phyloP scores from a whole-genome alignment of 352 stramenopile species.

The Phytophthora capsici region DNA sequence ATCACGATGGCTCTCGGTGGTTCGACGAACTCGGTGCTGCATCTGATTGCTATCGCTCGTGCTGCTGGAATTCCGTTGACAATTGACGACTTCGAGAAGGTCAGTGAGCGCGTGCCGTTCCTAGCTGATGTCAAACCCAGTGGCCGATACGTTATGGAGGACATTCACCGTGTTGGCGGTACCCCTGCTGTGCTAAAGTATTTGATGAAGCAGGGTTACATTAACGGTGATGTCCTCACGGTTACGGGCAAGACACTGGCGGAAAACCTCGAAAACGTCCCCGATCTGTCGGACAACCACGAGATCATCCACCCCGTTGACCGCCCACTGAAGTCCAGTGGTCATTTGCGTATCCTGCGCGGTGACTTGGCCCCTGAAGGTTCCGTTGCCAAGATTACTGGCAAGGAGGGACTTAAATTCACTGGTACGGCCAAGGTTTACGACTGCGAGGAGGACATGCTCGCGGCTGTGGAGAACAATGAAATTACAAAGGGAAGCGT shows the following conservation, averaged over 20 bases:
- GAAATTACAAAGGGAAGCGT: slow-evolving; percentile 97
- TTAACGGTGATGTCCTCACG: slow-evolving; percentile 97
- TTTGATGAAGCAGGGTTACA: slow-evolving; percentile 95
- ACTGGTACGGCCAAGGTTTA: slow-evolving; percentile 91
- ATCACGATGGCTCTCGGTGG: slow-evolving; percentile 98
- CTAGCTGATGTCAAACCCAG: slow-evolving; percentile 98
- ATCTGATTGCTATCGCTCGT: slow-evolving; percentile 98
- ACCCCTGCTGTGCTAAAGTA: slow-evolving; percentile 98
- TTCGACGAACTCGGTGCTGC: slow-evolving; percentile 98
- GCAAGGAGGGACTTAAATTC: slow-evolving; percentile 91
- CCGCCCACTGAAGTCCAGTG: slow-evolving; percentile 91
- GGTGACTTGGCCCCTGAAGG: slow-evolving; percentile 97
- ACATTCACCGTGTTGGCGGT: slow-evolving; percentile 97
- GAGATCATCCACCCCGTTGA: slow-evolving; percentile 96
- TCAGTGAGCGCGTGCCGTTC: slow-evolving; percentile 95
- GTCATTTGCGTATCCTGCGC: slow-evolving; percentile 97
- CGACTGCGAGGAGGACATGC: slow-evolving; percentile 98
- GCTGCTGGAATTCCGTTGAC: slow-evolving; percentile 92
- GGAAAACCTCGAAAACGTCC: slow-evolving; percentile 95
- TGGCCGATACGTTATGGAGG: slow-evolving; percentile 99
- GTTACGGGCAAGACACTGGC: slow-evolving; percentile 98
- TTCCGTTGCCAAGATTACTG: slow-evolving; percentile 96
- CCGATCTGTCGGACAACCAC: slow-evolving; percentile 94
- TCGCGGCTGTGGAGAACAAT: slow-evolving; percentile 80
- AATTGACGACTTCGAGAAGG: slow-evolving; percentile 97